These are phyloP conservation scores for Aspergillus tanneri DNA, from an alignment of 2,329 filamentous ascomycete genomes.

Conservation along the genomic window DNA sequence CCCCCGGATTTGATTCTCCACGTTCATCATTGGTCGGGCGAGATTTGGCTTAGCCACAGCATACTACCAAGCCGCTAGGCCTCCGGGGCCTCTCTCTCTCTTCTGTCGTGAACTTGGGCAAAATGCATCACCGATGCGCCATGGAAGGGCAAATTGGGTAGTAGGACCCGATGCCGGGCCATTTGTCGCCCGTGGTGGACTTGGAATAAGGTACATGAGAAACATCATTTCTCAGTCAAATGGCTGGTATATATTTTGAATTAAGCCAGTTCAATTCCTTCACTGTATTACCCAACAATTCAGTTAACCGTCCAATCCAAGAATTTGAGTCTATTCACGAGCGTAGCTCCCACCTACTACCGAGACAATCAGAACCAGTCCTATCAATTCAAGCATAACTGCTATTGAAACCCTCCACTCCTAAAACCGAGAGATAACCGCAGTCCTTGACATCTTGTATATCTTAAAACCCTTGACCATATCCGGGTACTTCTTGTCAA, in stretches of 20 bases:
- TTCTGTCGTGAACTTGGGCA: not conserved
- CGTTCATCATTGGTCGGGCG: not conserved
- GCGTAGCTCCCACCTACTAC: not conserved
- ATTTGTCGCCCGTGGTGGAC: not conserved
- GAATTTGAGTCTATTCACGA: not conserved
- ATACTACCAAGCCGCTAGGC: not conserved
- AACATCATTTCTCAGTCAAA: too few species aligned
- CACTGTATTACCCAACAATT: not conserved
- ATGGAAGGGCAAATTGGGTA: constrained; percentile 1
- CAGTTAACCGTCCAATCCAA: not conserved
- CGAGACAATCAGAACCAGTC: not conserved
- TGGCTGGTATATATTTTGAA: too few species aligned
- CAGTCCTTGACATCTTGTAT: not conserved
- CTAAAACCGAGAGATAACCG: not conserved
- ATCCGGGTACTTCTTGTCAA: too few species aligned
- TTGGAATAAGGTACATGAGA: not conserved
- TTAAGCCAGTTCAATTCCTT: not conserved
- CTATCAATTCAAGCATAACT: not conserved
- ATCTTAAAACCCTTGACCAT: too few species aligned
- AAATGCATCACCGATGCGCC: not conserved
- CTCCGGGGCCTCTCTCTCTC: not conserved
- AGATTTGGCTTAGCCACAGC: not conserved
- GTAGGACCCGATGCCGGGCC: not conserved
- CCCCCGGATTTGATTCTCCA: not conserved
- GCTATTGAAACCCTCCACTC: not conserved